These are phyloP conservation scores for Tephrocybe rancida DNA, from an alignment of 768 basidiomycete species.

Conservation along the genomic window DNA sequence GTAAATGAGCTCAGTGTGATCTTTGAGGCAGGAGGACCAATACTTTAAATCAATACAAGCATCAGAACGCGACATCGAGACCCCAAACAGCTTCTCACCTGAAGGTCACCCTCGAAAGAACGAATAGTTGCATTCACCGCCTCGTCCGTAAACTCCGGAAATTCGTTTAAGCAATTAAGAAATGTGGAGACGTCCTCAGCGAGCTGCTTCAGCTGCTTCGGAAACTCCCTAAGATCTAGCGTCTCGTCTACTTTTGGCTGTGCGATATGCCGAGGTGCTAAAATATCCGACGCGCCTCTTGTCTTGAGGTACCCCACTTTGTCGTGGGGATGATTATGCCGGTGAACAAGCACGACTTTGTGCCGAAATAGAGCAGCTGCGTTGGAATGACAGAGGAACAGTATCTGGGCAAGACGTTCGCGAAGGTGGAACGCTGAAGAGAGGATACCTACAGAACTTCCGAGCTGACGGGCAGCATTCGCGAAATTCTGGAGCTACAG, in stretches of 20 bases:
- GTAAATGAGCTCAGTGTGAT: constrained; percentile 45
- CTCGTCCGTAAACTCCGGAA: constrained; percentile 78
- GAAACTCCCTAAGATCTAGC: constrained; percentile 67
- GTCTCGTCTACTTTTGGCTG: constrained; percentile 56
- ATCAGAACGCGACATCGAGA: background rate
- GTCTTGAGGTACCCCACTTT: constrained; percentile 32
- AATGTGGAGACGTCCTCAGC: constrained; percentile 72
- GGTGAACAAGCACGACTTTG: constrained; percentile 48
- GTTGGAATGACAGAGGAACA: constrained; percentile 74
- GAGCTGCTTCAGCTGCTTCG: constrained; percentile 61
- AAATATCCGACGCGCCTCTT: constrained; percentile 33
- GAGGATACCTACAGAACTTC: constrained; percentile 76
- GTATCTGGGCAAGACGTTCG: constrained; percentile 65
- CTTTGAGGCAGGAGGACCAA: constrained; percentile 72
- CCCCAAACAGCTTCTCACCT: constrained; percentile 42
- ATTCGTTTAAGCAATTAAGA: constrained; percentile 71
- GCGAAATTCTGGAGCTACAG: constrained; percentile 75
- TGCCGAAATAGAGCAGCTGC: constrained; percentile 75
- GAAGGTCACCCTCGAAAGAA: constrained; percentile 70
- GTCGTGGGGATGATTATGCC: constrained; percentile 25
- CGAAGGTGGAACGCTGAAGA: constrained; percentile 75
- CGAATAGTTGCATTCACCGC: constrained; percentile 67
- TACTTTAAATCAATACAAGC: constrained; percentile 44
- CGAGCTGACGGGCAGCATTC: constrained; percentile 75
- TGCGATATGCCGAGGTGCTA: constrained; percentile 48